phyloP scores from a whole-genome alignment of 192 early-diverging fungal genomes.

The Coemansia sp. region DNA sequence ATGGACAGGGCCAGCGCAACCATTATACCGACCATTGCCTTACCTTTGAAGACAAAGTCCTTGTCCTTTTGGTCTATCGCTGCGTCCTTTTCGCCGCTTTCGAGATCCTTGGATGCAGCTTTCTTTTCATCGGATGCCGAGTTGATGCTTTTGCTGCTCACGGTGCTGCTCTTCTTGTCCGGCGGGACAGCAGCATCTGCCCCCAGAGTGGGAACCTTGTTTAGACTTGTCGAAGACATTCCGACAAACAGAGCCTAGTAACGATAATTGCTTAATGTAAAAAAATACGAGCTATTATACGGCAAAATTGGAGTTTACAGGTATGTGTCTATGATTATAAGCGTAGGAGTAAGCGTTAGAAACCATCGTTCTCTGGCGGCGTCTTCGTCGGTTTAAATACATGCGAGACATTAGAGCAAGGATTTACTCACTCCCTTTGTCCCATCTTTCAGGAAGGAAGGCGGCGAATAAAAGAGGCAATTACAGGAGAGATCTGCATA shows the following conservation, averaged over 20 bases:
- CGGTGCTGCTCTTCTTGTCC: neutral
- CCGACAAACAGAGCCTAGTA: neutral
- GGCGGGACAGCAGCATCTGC: neutral
- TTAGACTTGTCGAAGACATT: slow-evolving; percentile 3
- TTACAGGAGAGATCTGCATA: neutral
- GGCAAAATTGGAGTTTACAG: neutral
- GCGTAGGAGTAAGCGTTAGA: neutral
- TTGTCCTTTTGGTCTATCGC: neutral
- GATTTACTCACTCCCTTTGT: neutral
- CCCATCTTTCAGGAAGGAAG: no score
- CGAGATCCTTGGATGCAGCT: slow-evolving; percentile 12
- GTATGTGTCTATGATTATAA: neutral
- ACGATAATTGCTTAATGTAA: neutral
- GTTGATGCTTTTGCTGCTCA: slow-evolving; percentile 1
- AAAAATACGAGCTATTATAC: neutral
- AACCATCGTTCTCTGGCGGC: neutral
- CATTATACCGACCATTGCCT: slow-evolving; percentile 43
- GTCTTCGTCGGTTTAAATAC: neutral
- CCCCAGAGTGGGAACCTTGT: slow-evolving; percentile 3
- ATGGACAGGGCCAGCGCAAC: slow-evolving; percentile 53
- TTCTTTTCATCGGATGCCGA: slow-evolving; percentile 1
- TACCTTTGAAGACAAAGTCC: slow-evolving; percentile 28
- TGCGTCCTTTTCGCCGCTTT: slow-evolving; percentile 7
- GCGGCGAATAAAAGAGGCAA: neutral
- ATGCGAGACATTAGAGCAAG: neutral